Conservation (phyloP, 768 basidiomycete species). For the Arthromyces matolae region DNA sequence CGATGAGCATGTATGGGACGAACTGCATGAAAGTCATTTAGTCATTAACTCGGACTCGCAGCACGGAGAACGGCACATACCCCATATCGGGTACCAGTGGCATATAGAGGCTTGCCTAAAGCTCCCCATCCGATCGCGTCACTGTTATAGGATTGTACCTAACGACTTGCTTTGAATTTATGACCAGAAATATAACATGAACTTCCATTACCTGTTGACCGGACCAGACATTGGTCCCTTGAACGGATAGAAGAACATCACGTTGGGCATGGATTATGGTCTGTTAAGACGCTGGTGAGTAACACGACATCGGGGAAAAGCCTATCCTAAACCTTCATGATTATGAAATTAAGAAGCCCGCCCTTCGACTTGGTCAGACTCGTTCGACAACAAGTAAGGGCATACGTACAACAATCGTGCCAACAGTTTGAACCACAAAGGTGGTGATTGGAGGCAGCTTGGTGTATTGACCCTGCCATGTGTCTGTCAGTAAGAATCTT, state of each 20-base stretch:
- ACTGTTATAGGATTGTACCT: slow-evolving; percentile 46
- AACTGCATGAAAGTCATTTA: slow-evolving; percentile 28
- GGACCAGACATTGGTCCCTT: slow-evolving; percentile 53
- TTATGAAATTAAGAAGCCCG: slow-evolving; percentile 44
- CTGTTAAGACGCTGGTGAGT: slow-evolving; percentile 8
- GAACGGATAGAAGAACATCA: slow-evolving; percentile 37
- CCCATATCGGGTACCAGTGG: slow-evolving; percentile 40
- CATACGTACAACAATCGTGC: slow-evolving; percentile 44
- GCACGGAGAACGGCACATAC: too few relatives aligned
- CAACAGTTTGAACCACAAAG: slow-evolving; percentile 49
- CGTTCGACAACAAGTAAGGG: not conserved
- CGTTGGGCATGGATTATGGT: slow-evolving; percentile 31
- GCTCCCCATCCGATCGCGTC: slow-evolving; percentile 55
- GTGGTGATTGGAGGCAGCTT: slow-evolving; percentile 61
- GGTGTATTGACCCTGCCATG: slow-evolving; percentile 34
- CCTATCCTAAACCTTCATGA: slow-evolving; percentile 36
- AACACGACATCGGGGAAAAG: too few relatives aligned
- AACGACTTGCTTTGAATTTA: not conserved
- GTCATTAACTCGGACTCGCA: too few relatives aligned
- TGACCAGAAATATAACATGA: not conserved
- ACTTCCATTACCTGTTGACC: slow-evolving; percentile 39
- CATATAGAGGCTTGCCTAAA: slow-evolving; percentile 44
- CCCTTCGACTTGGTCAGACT: slow-evolving; percentile 27
- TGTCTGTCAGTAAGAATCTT: not conserved
- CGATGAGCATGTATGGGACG: slow-evolving; percentile 40